Evolutionary conservation across 139 green algal species (phyloP), one percentile per base, ranked within the genome.

Genomic region (Volvox reticuliferus): DNA sequence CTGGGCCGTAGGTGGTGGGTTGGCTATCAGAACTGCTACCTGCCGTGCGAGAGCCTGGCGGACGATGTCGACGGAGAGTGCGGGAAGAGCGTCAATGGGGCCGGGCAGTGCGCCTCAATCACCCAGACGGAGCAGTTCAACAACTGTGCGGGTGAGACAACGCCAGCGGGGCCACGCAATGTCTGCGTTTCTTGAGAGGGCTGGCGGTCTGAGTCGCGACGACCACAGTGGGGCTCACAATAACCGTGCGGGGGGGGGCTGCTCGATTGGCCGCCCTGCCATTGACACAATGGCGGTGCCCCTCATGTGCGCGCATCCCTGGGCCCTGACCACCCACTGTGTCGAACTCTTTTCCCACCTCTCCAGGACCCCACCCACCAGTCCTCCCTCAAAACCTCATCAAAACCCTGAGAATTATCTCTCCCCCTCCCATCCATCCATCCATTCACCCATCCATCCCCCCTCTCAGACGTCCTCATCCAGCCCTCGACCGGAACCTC

Each of bases 11-110:
- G 89, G 89, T 92, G 89, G 81, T 89, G 89, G 89, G 37, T 82
- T 12, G 81, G 81, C n/a, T 92, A 86, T 69, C 89, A 92, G 89
- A 82, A 75, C 61, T 92, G 89, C 89, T 80, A 80, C 61, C 55
- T 92, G 36, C 73, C 73, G 35, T 92, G 89, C 61, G 82, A 80
- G 61, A 22, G 17, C 26, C n/a, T n/a, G 28, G 24, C 22, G 12
- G 89, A 87, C 12, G 89, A 92, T n/a, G 33, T 89, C 0, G 36
- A 80, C 6, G 73, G 82, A 18, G 89, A 92, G 89, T 92, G 89
- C 82, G 89, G 89, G 61, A 32, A 36, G 63, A 73, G 14, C 37
- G 63, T 82, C 28, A 71, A 80, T 36, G 82, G 82, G 50, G 33
- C 65, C 2, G 82, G 82, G 12, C 20, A 37, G 63, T 88, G 82